These are phyloP conservation scores for Picochlorum costavermella DNA, from an alignment of 139 green algal genomes.

Conservation along the genomic window DNA sequence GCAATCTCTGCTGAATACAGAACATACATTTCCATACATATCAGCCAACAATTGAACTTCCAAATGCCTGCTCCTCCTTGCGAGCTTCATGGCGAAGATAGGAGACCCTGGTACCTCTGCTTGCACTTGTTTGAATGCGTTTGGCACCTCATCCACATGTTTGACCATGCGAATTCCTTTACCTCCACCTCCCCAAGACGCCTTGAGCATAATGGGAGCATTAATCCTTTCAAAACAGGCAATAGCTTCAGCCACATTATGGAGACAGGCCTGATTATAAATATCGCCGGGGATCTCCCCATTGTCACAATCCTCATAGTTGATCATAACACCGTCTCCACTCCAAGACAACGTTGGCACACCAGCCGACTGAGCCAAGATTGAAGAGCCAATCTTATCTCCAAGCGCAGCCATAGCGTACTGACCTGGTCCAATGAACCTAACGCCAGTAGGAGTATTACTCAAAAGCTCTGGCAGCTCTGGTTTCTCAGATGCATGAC, in stretches of 20 bases:
- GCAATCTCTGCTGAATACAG: constrained; percentile 87
- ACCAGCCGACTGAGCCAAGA: constrained; percentile 85
- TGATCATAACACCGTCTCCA: constrained; percentile 62
- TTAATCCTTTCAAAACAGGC: constrained; percentile 66
- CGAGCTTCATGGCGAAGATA: constrained; percentile 97
- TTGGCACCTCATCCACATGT: constrained; percentile 31
- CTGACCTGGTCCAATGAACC: constrained; percentile 81
- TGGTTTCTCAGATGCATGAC: constrained; percentile 92
- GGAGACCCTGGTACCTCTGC: constrained; percentile 92
- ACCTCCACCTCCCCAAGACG: constrained; percentile 91
- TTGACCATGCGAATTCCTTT: constrained; percentile 90
- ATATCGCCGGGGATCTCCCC: constrained; percentile 62
- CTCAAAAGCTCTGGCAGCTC: constrained; percentile 75
- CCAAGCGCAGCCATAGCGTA: constrained; percentile 87
- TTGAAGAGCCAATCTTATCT: constrained; percentile 91
- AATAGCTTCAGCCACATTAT: constrained; percentile 60
- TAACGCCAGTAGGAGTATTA: constrained; percentile 49
- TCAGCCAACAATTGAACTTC: constrained; percentile 96
- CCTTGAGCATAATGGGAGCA: constrained; percentile 97
- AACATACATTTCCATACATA: constrained; percentile 75
- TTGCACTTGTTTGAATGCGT: constrained; percentile 57
- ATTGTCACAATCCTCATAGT: constrained; percentile 48
- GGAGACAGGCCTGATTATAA: constrained; percentile 68
- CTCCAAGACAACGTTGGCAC: constrained; percentile 81
- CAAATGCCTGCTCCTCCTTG: constrained; percentile 70